Conservation (phyloP, 2,329 filamentous ascomycete species). For the Orbilia quercus region DNA sequence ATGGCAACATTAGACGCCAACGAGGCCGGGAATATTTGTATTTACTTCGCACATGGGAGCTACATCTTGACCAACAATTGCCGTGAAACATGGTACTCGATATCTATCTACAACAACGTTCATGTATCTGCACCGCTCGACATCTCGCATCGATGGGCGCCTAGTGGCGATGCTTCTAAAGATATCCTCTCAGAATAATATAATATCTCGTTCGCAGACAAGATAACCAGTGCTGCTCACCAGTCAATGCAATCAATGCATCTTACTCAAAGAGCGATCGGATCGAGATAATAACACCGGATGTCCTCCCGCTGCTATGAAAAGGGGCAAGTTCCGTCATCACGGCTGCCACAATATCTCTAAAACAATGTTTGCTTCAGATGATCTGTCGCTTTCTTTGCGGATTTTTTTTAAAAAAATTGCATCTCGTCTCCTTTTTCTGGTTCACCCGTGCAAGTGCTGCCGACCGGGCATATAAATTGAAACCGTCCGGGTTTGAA, state of each 20-base stretch:
- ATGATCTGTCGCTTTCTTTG: constrained; percentile 14
- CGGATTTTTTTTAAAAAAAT: constrained; percentile 29
- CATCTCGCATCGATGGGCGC: constrained; percentile 8
- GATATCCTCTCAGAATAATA: constrained; percentile 11
- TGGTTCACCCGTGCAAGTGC: constrained; percentile 3
- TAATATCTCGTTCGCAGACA: constrained; percentile 2
- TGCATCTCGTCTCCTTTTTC: constrained; percentile 37
- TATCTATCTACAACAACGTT: too few species aligned
- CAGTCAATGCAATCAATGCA: not conserved
- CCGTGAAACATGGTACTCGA: constrained; percentile 4
- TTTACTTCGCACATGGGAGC: too few species aligned
- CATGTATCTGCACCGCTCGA: not conserved
- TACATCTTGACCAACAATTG: constrained; percentile 5
- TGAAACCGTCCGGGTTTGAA: constrained; percentile 54
- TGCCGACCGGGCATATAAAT: constrained; percentile 34
- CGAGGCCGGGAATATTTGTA: not conserved
- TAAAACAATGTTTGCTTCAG: constrained; percentile 49
- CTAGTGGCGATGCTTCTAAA: constrained; percentile 34
- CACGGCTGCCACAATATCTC: constrained; percentile 28
- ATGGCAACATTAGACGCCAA: constrained; percentile 45
- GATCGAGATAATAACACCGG: not conserved
- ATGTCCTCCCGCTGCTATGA: constrained; percentile 22
- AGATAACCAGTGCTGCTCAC: not conserved
- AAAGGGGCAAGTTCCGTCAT: constrained; percentile 20
- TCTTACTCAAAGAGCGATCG: not conserved